Conservation (phyloP, 306 rosid species). For the Quercus aquifolioides region DNA sequence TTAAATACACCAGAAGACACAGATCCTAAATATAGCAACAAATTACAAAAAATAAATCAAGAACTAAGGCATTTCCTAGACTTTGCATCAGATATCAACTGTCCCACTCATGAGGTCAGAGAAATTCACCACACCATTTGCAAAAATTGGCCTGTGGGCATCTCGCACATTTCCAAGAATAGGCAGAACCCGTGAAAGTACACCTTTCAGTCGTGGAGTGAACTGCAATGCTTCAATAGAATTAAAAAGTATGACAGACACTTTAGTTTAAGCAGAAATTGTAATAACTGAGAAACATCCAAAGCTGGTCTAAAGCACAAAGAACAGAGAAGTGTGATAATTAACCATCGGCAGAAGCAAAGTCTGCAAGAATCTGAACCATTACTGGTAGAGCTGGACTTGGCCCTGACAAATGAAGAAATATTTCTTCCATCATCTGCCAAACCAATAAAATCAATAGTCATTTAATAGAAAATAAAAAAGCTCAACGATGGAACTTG, state of each 20-base stretch:
- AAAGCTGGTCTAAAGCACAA: slow-evolving; percentile 13
- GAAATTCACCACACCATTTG: slow-evolving; percentile 64
- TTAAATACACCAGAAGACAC: not conserved
- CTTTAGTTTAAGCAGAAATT: slow-evolving; percentile 25
- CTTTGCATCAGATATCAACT: slow-evolving; percentile 17
- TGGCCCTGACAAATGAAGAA: slow-evolving; percentile 81
- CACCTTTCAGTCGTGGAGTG: slow-evolving; percentile 85
- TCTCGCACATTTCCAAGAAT: slow-evolving; percentile 95
- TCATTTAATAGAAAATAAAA: not conserved
- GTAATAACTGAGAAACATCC: not conserved
- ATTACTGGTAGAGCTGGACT: slow-evolving; percentile 77
- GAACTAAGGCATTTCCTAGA: not conserved
- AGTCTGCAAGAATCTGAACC: slow-evolving; percentile 96
- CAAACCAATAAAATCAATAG: slow-evolving; percentile 34
- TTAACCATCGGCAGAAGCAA: slow-evolving; percentile 82
- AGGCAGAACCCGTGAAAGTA: slow-evolving; percentile 91
- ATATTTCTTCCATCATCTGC: slow-evolving; percentile 97
- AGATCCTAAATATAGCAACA: not conserved
- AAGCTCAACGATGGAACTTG: not conserved
- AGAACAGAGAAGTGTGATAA: slow-evolving; percentile 20
- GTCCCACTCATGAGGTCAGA: slow-evolving; percentile 15
- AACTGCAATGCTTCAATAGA: slow-evolving; percentile 76
- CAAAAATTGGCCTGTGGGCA: slow-evolving; percentile 75
- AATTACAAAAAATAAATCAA: not conserved
- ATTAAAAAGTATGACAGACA: slow-evolving; percentile 19